Base-by-base conservation (phyloP, 169 alveolate species). In the Plasmodium adleri region DNA sequence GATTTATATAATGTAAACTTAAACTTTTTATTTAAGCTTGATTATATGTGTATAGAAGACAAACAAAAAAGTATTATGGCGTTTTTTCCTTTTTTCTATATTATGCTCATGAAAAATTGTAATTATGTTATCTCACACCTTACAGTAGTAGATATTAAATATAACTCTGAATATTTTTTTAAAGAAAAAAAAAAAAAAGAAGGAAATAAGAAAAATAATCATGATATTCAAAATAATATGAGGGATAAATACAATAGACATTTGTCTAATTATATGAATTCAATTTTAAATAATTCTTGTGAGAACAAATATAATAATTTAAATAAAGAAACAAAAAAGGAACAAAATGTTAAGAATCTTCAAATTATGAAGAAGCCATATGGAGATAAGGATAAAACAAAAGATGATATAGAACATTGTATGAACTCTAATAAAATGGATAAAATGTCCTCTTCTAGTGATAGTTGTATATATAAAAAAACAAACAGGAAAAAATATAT, bases 1-100 rank as follows among this genome's bases (percentile, higher is more conserved):
- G 91, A 83, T 83, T 50, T 83, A 3, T 83, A 83, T 62, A 83
- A 83, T 68, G 15, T 83, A 22, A 83, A 83, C 70, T 68, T 83
- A 12, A 83, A 83, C 60, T 83, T 83, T 68, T 54, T 83, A 45
- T 68, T 83, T 22, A 83, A 68, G 58, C 10, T 28, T 45, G 80
- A 67, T 12, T 83, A 83, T 49, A 24, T 17, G 32, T 68, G 70
- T 49, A 20, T 66, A 13, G 28, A 83, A 43, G 47, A 68, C 7
- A 83, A 58, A 32, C 67, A 68, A 22, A 83, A 67, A 26, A 43
- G 45, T 52, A 43, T 83, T 17, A 67, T 28, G n/a, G 73, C 52
- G 6, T 28, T 52, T 43, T 67, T 83, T 47, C 91, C 91, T 24
- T 83, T 54, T 49, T 54, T 83, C 3, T 83, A 83, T 32, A 39